A percentile compares a stretch with the other conserved stretches of the same genome.
phyloP scores from a whole-genome alignment of 208 protist genomes.

The Acanthamoeba sp. region DNA sequence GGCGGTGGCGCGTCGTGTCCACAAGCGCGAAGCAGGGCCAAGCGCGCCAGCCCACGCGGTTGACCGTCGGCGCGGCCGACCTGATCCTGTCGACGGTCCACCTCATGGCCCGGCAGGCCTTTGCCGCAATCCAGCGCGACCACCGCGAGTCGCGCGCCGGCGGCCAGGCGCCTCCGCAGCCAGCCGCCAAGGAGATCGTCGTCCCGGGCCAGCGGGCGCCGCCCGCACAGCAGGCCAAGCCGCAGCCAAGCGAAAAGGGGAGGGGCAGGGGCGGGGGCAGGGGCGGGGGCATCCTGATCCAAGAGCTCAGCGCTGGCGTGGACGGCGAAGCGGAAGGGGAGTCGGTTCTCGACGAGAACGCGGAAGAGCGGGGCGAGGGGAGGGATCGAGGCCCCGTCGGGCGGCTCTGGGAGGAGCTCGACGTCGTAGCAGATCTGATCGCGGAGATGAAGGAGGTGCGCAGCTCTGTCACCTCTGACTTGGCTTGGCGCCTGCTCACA shows the following conservation, averaged over 20 bases:
- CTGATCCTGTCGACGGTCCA: not conserved
- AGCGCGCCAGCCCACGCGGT: not conserved
- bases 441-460: slow-evolving; percentile 29
- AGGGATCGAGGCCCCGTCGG: not conserved
- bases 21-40: slow-evolving; percentile 14
- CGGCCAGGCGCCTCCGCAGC: not conserved
- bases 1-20: too few relatives aligned
- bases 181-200: not conserved
- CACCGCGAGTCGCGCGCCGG: not conserved
- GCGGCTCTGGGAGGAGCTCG: not conserved
- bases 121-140: not conserved
- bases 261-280: too few relatives aligned
- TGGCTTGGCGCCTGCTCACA: too few relatives aligned
- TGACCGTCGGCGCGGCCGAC: slow-evolving; percentile 27
- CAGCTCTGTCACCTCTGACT: not conserved
- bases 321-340: not conserved
- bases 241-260: not conserved
- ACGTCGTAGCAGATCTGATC: not conserved
- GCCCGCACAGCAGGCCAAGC: too few relatives aligned
- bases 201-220: too few relatives aligned
- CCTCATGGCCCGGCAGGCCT: not conserved
- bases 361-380: not conserved
- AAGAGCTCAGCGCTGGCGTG: not conserved
- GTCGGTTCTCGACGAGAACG: not conserved
- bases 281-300: not conserved